Percentiles rank a stretch among this genome's conserved stretches.
Evolutionary conservation across 2,329 filamentous ascomycete species (phyloP).

Genomic region (Colletotrichum musae): DNA sequence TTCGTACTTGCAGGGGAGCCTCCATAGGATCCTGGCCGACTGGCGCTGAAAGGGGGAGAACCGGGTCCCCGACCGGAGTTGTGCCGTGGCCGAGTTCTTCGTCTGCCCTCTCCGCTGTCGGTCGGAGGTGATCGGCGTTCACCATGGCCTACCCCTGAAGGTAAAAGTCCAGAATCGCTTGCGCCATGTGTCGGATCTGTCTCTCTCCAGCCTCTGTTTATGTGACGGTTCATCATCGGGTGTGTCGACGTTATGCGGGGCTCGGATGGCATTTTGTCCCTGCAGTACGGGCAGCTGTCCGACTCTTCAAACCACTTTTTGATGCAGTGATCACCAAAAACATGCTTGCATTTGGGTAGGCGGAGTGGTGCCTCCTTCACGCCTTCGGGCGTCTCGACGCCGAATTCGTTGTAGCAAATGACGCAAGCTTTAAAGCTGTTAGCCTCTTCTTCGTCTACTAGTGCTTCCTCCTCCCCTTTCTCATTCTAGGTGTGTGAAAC

Average conservation of each 20-base stretch:
- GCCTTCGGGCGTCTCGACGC: constrained; percentile 70
- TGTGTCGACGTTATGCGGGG: constrained; percentile 26
- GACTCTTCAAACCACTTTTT: constrained; percentile 76
- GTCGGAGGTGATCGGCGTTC: constrained; percentile 38
- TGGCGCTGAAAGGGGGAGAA: constrained; percentile 30
- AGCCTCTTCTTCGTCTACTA: constrained; percentile 5
- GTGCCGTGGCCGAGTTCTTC: constrained; percentile 36
- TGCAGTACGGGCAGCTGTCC: constrained; percentile 75
- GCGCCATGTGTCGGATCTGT: constrained; percentile 12
- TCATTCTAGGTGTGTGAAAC: constrained; percentile 42
- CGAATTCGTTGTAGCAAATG: constrained; percentile 77
- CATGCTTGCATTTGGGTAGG: constrained; percentile 73
- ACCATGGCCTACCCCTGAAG: constrained; percentile 12
- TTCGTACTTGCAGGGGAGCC: constrained; percentile 12
- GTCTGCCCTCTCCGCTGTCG: constrained; percentile 34
- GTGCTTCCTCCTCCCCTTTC: too few species aligned
- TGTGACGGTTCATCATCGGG: constrained; percentile 6
- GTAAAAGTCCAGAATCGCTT: constrained; percentile 13
- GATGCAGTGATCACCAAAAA: constrained; percentile 76
- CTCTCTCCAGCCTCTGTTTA: constrained; percentile 21
- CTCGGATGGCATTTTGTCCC: constrained; percentile 72
- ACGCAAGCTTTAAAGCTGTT: constrained; percentile 63
- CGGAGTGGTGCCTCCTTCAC: constrained; percentile 69
- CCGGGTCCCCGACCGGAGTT: constrained; percentile 20
- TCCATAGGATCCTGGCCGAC: constrained; percentile 22